Base-by-base conservation (phyloP, 169 alveolate genomes). In the Eimeria zaria region DNA sequence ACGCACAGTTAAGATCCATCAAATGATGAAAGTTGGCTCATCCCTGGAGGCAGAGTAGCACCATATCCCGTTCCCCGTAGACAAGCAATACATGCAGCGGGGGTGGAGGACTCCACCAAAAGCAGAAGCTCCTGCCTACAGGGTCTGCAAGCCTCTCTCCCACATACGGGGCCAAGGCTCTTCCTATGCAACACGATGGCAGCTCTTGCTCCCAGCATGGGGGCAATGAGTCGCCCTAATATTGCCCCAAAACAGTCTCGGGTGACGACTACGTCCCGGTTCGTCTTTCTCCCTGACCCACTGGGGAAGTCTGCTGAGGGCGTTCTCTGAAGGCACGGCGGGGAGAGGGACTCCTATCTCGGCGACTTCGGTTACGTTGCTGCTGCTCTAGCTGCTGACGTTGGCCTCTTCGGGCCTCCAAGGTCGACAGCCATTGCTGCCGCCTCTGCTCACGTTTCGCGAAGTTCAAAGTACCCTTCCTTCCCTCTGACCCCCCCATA, bases 401-500 rank as follows among this genome's bases (percentile, higher is more conserved):
- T 87, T 78, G 96, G 58, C 62, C 96, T 24, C 96, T 74, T 46
- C 96, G 96, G 39, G 96, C 96, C 53, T 91, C 96, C 24, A 60
- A 73, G n/a, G 89, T 69, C 55, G 80, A 83, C 0, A 78, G 91
- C 96, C 96, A 91, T 85, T 91, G 96, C 55, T 78, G 78, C 55
- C 96, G 46, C 73, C 96, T 48, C 85, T 91, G 91, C 83, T 91
- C 96, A 4, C 96, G 96, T 48, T 91, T 91, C 51, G 73, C 89
- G n/a, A 91, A 46, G 89, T 91, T 91, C 71, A 91, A 67, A 12
- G 89, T 20, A 20, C 81, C 89, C 89, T 30, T 71, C 44, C 76
- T 41, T 73, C 88, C 87, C 69, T 64, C 87, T 18, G 73, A 58
- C 41, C 74, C 55, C 73, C 48, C 95, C 11, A 58, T 3, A 2